Percentiles rank a stretch among this genome's conserved stretches.
Evolutionary conservation across 2,329 filamentous ascomycete genomes (phyloP).

Genomic region (Ustilaginoidea virens): DNA sequence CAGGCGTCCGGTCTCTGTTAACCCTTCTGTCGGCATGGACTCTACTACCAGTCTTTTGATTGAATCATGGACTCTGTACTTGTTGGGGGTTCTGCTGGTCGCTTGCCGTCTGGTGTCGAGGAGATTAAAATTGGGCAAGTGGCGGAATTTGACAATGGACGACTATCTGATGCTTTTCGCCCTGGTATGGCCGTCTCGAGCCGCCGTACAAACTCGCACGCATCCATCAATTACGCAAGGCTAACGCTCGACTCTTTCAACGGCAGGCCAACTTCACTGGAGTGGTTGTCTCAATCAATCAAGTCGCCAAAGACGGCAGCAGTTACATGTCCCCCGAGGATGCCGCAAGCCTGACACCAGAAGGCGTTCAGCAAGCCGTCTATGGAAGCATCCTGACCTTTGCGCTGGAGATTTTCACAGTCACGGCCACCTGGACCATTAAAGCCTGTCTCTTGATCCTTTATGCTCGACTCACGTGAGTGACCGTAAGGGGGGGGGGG

Average conservation of each 20-base stretch:
- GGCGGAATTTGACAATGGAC: constrained; percentile 34
- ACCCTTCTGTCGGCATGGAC: constrained; percentile 9
- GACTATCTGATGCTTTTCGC: constrained; percentile 42
- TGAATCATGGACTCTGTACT: constrained; percentile 17
- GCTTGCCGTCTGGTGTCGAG: constrained; percentile 14
- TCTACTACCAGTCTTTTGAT: constrained; percentile 11
- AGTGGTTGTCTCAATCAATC: constrained; percentile 25
- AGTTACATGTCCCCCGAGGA: constrained; percentile 25
- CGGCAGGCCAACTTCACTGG: constrained; percentile 14
- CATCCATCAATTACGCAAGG: neutral
- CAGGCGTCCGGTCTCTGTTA: too few species aligned
- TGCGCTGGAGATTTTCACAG: constrained; percentile 35
- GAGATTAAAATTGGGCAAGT: constrained; percentile 24
- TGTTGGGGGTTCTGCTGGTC: constrained; percentile 12
- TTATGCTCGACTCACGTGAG: constrained; percentile 35
- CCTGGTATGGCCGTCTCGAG: constrained; percentile 15
- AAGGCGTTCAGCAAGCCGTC: constrained; percentile 24
- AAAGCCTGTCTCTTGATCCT: constrained; percentile 37
- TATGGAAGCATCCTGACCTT: constrained; percentile 39
- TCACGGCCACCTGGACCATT: constrained; percentile 33
- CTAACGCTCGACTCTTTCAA: neutral
- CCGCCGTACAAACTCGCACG: neutral
- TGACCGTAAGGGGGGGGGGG: too few species aligned
- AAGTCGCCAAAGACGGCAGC: constrained; percentile 26
- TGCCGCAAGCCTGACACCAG: constrained; percentile 25